phyloP scores from a whole-genome alignment of 2,329 filamentous ascomycete species.

The Coleophoma cylindrospora region DNA sequence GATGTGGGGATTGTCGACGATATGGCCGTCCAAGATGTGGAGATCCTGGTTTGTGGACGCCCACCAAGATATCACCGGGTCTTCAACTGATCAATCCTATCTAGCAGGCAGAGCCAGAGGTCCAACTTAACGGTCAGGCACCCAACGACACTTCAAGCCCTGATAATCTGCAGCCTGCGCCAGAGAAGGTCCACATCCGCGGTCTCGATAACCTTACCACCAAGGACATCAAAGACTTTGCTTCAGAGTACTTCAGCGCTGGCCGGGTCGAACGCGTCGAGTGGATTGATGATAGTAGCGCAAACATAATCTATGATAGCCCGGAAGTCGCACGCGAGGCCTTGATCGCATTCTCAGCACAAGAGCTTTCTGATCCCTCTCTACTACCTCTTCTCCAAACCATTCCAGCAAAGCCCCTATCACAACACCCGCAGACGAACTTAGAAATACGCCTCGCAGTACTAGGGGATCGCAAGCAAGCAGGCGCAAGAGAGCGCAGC shows the following conservation, averaged over 20 bases:
- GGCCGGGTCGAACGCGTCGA: constrained; percentile 62
- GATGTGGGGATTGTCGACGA: not conserved
- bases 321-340: constrained; percentile 48
- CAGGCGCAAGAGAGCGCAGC: constrained; percentile 73
- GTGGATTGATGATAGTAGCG: constrained; percentile 92
- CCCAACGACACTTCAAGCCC: constrained; percentile 4
- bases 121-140: constrained; percentile 8
- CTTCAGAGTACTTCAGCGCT: constrained; percentile 58
- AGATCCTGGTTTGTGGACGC: not conserved
- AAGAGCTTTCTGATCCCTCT: constrained; percentile 44
- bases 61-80: not conserved
- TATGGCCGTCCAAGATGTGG: not conserved
- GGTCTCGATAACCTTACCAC: constrained; percentile 81
- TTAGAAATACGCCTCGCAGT: constrained; percentile 73
- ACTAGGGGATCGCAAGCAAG: constrained; percentile 72
- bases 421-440: constrained; percentile 61
- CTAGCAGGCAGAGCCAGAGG: not conserved
- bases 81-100: no score
- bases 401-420: constrained; percentile 64
- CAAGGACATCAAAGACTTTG: constrained; percentile 72
- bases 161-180: constrained; percentile 27
- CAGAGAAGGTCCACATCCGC: constrained; percentile 69
- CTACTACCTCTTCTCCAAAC: constrained; percentile 57
- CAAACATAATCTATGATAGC: constrained; percentile 74
- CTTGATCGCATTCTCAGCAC: constrained; percentile 44